Evolutionary conservation across 768 basidiomycete species (phyloP), one percentile per base, ranked within the genome.

Genomic region (Xerocomellus chrysenteron): DNA sequence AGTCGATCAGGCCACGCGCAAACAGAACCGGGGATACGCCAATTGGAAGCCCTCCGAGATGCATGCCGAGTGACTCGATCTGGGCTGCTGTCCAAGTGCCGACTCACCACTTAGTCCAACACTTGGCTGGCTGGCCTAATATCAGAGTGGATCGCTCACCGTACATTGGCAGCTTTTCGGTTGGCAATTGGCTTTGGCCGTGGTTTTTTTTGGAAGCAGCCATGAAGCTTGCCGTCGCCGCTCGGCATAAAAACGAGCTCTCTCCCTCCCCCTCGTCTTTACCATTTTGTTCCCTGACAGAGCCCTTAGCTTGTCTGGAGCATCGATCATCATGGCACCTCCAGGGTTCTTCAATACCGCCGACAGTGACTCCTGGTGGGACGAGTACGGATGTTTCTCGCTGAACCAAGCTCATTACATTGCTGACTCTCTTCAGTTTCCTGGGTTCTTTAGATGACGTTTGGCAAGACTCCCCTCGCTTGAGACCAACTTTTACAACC

Each of bases 31-130:
- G 16, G 4, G 10, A n/a, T 2, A 2, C 9, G 19, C 9, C 16
- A n/a, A 10, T 57, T 36, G 41, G 46, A 24, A 39, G 42, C 42
- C 4, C 8, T 57, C 57, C 47, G 44, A 49, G 3, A 14, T 12
- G 5, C n/a, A 5, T 42, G 40, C n/a, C 9, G 21, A 19, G 13
- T 32, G 28, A 36, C 41, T 37, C 4, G 3, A 26, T 46, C 10
- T 10, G 32, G 32, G n/a, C 28, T 33, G 36, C 28, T 8, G 28
- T 28, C 28, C 28, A 28, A 28, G 28, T 28, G 28, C 28, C 28
- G 28, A 5, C 28, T 6, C 3, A 28, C 28, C 7, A 8, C 28
- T 28, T 28, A 28, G 28, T 28, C 4, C 28, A 28, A 28, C 28
- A 28, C 21, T 2, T 32, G 44, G 40, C 40, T 7, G 8, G 11